Evolutionary conservation across 345 rosid species (phyloP).

Genomic region (Orychophragmus violaceus): DNA sequence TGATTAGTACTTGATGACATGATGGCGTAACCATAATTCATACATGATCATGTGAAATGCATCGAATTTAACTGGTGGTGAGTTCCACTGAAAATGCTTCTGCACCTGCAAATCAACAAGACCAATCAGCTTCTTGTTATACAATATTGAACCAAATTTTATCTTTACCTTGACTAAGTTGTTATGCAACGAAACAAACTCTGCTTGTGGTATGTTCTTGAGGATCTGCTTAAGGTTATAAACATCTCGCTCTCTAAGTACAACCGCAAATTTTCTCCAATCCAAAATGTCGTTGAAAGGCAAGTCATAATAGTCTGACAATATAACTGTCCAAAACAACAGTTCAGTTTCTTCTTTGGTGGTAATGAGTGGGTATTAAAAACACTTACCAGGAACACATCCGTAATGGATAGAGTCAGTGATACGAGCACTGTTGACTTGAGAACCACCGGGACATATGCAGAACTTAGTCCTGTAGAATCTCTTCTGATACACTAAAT

Average conservation of each 20-base stretch:
- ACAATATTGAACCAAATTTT: not conserved
- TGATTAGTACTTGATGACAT: conserved; percentile 68
- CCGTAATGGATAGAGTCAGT: conserved; percentile 96
- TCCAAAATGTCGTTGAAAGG: conserved; percentile 85
- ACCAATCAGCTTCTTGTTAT: conserved; percentile 5
- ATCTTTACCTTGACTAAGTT: conserved; percentile 67
- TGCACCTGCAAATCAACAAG: conserved; percentile 54
- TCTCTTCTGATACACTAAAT: conserved; percentile 80
- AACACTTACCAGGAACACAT: conserved; percentile 79
- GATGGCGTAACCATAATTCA: conserved; percentile 92
- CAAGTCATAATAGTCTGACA: conserved; percentile 80
- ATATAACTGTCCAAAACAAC: conserved; percentile 55
- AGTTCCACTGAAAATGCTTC: conserved; percentile 93
- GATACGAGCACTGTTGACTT: conserved; percentile 95
- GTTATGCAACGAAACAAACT: conserved; percentile 60
- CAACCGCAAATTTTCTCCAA: conserved; percentile 72
- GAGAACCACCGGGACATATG: conserved; percentile 98
- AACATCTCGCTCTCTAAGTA: conserved; percentile 65
- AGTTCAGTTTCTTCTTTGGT: not conserved
- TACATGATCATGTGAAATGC: conserved; percentile 97
- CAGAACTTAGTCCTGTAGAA: conserved; percentile 84
- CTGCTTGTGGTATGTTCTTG: conserved; percentile 59
- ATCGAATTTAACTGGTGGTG: conserved; percentile 67
- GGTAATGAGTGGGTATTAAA: not conserved
- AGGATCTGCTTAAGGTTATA: conserved; percentile 73